phyloP scores from a whole-genome alignment of 108 stramenopile genomes.

The Nitzschia putrida region DNA sequence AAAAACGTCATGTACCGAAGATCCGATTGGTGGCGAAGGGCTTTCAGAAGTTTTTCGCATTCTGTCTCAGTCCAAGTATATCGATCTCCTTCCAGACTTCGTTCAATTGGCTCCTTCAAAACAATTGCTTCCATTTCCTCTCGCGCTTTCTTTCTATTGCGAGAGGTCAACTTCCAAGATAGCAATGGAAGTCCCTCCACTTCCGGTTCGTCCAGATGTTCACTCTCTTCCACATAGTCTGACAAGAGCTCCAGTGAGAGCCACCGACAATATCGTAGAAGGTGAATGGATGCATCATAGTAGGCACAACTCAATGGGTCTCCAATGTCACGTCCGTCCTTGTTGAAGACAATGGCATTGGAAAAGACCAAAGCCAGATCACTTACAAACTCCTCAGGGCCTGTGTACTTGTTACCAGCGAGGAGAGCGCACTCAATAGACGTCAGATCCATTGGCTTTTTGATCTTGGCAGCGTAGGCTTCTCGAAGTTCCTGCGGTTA shows the following conservation, averaged over 20 bases:
- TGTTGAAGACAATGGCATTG: constrained; percentile 83
- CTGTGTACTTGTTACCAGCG: constrained; percentile 53
- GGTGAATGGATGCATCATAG: constrained; percentile 83
- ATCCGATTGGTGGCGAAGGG: constrained; percentile 76
- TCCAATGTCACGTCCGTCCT: constrained; percentile 77
- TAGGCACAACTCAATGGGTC: constrained; percentile 85
- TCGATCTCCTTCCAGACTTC: constrained; percentile 70
- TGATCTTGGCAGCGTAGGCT: constrained; percentile 65
- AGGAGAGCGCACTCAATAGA: constrained; percentile 81
- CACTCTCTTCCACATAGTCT: constrained; percentile 50
- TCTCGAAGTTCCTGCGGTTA: constrained; percentile 52
- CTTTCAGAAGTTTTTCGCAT: constrained; percentile 80
- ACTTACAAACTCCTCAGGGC: constrained; percentile 72
- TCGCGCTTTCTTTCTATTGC: constrained; percentile 66
- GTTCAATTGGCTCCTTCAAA: constrained; percentile 70
- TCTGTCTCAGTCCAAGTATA: constrained; percentile 80
- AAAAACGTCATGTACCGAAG: constrained; percentile 71
- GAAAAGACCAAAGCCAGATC: constrained; percentile 82
- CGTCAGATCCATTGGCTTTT: constrained; percentile 88
- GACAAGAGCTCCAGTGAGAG: constrained; percentile 73
- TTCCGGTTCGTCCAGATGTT: constrained; percentile 51
- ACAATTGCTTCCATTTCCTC: constrained; percentile 83
- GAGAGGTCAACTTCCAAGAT: constrained; percentile 72
- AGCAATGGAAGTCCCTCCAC: constrained; percentile 51
- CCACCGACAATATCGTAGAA: constrained; percentile 82